Evolutionary conservation across 192 early-diverging fungal genomes (phyloP).

Genomic region (Podila epicladia): DNA sequence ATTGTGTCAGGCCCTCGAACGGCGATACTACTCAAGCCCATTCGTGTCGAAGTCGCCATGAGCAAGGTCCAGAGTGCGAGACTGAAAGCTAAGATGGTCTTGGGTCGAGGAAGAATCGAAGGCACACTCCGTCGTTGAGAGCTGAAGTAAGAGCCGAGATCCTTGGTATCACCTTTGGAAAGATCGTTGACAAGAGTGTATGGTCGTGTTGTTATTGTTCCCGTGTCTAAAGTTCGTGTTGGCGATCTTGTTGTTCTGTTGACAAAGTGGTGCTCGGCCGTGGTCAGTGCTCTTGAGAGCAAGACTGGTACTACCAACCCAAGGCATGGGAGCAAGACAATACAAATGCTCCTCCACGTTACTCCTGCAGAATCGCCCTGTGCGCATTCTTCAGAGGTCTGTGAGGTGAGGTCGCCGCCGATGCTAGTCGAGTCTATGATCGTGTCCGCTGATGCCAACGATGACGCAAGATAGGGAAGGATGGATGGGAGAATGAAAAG

Average conservation of each 20-base stretch:
- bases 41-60: background rate
- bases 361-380: too few relatives aligned
- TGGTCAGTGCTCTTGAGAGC: background rate
- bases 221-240: too few relatives aligned
- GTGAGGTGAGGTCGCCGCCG: too few relatives aligned
- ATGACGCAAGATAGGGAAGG: background rate
- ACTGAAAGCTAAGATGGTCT: background rate
- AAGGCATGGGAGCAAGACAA: background rate
- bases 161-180: too few relatives aligned
- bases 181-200: too few relatives aligned
- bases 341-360: background rate
- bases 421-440: background rate
- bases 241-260: too few relatives aligned
- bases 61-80: background rate
- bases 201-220: too few relatives aligned
- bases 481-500: constrained; percentile 1
- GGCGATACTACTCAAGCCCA: background rate
- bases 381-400: too few relatives aligned
- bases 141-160: too few relatives aligned
- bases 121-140: background rate
- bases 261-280: too few relatives aligned
- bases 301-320: background rate
- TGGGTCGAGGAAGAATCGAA: background rate
- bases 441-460: background rate
- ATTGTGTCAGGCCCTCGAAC: too few relatives aligned